phyloP scores from a whole-genome alignment of 2,329 filamentous ascomycete species.

The Phyllosticta citribraziliensis region DNA sequence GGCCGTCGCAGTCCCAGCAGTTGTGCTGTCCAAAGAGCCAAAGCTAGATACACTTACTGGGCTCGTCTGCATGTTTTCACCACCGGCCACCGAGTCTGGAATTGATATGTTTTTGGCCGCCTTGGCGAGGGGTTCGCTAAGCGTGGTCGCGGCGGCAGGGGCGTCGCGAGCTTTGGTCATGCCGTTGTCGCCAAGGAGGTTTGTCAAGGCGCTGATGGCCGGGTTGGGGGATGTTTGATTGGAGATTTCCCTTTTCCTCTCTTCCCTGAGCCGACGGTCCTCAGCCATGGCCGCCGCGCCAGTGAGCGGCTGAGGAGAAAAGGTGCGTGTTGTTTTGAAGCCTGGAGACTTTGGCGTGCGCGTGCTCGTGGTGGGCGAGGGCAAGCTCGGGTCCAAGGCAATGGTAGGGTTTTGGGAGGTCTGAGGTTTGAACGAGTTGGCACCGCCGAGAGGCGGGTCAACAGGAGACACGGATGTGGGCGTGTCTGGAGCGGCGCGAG shows the following conservation, averaged over 20 bases:
- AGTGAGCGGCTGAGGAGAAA: slow-evolving; percentile 34
- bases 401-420: slow-evolving; percentile 10
- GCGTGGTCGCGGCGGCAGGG: slow-evolving; percentile 30
- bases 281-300: slow-evolving; percentile 40
- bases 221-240: slow-evolving; percentile 42
- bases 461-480: slow-evolving; percentile 26
- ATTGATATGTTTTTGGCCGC: slow-evolving; percentile 41
- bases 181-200: slow-evolving; percentile 31
- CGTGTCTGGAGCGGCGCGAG: slow-evolving; percentile 24
- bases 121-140: slow-evolving; percentile 40
- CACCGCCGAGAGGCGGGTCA: slow-evolving; percentile 14
- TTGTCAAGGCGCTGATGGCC: slow-evolving; percentile 33
- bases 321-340: slow-evolving; percentile 23
- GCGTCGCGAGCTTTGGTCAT: slow-evolving; percentile 36
- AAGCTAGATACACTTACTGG: slow-evolving; percentile 46
- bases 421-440: slow-evolving; percentile 14
- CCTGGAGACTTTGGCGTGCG: slow-evolving; percentile 34
- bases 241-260: slow-evolving; percentile 19
- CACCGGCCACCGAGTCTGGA: slow-evolving; percentile 33
- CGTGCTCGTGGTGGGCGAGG: slow-evolving; percentile 18
- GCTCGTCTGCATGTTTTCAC: slow-evolving; percentile 41
- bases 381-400: slow-evolving; percentile 14
- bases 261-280: slow-evolving; percentile 33
- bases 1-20: slow-evolving; percentile 35
- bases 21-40: slow-evolving; percentile 40